Base-by-base conservation (phyloP, 2,329 filamentous ascomycete genomes). In the Xylaria polymorpha region DNA sequence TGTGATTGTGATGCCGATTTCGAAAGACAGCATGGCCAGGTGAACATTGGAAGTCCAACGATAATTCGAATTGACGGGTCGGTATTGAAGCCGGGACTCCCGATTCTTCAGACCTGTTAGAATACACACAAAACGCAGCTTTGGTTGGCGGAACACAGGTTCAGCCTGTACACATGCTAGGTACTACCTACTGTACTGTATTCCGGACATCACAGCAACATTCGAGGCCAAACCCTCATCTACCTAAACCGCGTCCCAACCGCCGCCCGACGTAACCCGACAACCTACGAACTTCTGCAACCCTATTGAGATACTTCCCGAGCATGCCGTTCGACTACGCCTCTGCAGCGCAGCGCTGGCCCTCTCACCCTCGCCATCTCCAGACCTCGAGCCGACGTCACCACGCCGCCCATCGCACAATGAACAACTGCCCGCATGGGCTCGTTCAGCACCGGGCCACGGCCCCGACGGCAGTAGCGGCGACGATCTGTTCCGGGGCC, bases 241-340 rank as follows among this genome's bases (percentile, higher is more conserved):
- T n/a, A 25, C 15, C 50, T 32, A 32, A n/a, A 2, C 25, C n/a
- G 51, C 32, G 22, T 1, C 1, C 32, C 7, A 15, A 55, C 29
- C 8, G 32, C 18, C 50, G 15, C 18, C 18, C 25, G 53, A 57
- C 20, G 4, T 25, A 5, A 25, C 6, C 10, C 53, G 53, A 20
- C 29, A 55, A 39, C 32, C 22, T n/a, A 29, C 25, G 10, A 20
- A 22, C 41, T 41, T 59, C 41, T 20, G 9, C 56, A 2, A 12
- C n/a, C 10, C 12, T 14, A n/a, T 51, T 41, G 12, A 10, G 1
- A n/a, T n/a, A 18, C 64, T 48, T 43, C 37, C 50, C 59, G 25
- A 70, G 12, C 22, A 88, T 88, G 85, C 84, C 85, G 41, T 82
- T 83, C 74, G 83, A 87, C 79, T 85, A 85, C 78, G 77, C 79